Evolutionary conservation across 176 grass and related monocot genomes (phyloP), one percentile per base, ranked within the genome.

Genomic region (Puya raimondii): DNA sequence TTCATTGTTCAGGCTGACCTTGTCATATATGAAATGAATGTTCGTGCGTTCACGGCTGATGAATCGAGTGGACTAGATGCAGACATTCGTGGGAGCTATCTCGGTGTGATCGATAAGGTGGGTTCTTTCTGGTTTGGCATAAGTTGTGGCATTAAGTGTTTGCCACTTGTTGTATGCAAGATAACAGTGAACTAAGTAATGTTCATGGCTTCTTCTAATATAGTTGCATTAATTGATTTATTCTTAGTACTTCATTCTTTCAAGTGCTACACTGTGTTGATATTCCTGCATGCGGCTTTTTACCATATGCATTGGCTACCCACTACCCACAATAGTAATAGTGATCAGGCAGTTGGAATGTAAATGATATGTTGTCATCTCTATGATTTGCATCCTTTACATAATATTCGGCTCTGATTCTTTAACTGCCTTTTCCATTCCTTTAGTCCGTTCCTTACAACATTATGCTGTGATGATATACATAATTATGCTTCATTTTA

Each of bases 21-120:
- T 64, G 90, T 99, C 51, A 90, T 99, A 84, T 99, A 99, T 82
- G 94, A 99, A 84, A 99, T 99, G 94, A 99, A 90, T 71, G 87
- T 91, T 63, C 87, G 87, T 22, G 80, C 82, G 72, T 99, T 91
- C 80, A 99, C 94, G n/a, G 81, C 70, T 72, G 89, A 99, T 18
- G 78, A 88, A 14, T 91, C 87, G 25, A 99, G 94, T 64, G 73
- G 64, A 18, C 68, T 99, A 80, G 77, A 82, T 75, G 51, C 69
- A 71, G 72, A 70, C 67, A 64, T 88, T 82, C 48, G 89, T 56
- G 89, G 94, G 54, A 99, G 89, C 75, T 99, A 99, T 76, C 89
- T 99, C 68, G 94, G 89, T 78, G 72, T 93, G 47, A 99, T 99
- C 64, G 84, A 99, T 50, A 99, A 93, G 79, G 94, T 99, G 84